A percentile compares a stretch with the other conserved stretches of the same genome.
Evolutionary conservation across 2,329 filamentous ascomycete genomes (phyloP).

Genomic region (Macrophomina pseudophaseolina): DNA sequence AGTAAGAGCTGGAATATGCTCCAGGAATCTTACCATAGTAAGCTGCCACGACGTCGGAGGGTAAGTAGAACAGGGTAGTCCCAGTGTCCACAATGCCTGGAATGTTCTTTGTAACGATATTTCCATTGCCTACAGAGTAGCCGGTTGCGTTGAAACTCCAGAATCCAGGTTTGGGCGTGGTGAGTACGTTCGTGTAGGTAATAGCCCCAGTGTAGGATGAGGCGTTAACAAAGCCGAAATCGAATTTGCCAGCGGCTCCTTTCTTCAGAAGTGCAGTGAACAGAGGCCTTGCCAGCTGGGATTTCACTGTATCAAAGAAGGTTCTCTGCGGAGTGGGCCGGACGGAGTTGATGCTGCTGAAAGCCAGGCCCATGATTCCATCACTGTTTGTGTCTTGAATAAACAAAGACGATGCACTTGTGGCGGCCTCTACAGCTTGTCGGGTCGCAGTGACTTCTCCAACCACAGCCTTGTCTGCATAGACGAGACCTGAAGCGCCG

Average conservation of each 20-base stretch:
- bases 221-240: conserved; percentile 65
- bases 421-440: conserved; percentile 71
- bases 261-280: conserved; percentile 65
- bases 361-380: conserved; percentile 66
- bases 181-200: conserved; percentile 61
- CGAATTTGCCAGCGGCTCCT: conserved; percentile 55
- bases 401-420: conserved; percentile 61
- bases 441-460: conserved; percentile 59
- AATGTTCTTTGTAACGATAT: conserved; percentile 49
- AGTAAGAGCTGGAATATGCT: conserved; percentile 52
- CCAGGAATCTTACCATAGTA: conserved; percentile 66
- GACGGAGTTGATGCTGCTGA: conserved; percentile 65
- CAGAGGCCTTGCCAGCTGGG: conserved; percentile 55
- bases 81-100: conserved; percentile 71
- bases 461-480: conserved; percentile 69
- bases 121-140: conserved; percentile 58
- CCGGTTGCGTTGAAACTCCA: conserved; percentile 66
- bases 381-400: conserved; percentile 58
- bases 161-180: conserved; percentile 51
- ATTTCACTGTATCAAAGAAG: conserved; percentile 65
- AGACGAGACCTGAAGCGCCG: conserved; percentile 67
- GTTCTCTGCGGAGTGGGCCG: conserved; percentile 56
- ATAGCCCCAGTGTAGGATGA: conserved; percentile 64
- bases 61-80: conserved; percentile 68
- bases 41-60: conserved; percentile 56